A percentile compares a stretch with the other conserved stretches of the same genome.
Conservation (phyloP, 2,329 filamentous ascomycete species). For the Cladorrhinum sp. region DNA sequence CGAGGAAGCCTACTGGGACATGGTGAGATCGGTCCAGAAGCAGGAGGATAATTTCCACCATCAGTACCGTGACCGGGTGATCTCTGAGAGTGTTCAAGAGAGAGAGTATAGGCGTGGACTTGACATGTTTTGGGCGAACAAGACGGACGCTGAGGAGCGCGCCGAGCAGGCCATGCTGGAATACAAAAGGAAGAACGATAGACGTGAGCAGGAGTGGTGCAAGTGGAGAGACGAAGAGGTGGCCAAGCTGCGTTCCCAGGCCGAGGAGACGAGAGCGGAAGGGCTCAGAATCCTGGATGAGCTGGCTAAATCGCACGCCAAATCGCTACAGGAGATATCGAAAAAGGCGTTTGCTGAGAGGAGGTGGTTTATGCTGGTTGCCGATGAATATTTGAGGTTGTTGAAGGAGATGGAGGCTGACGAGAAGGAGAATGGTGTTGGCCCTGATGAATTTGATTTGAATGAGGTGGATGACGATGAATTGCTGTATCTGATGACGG, state of each 20-base stretch:
- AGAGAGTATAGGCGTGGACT: slow-evolving; percentile 42
- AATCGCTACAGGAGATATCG: slow-evolving; percentile 29
- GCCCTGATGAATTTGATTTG: background rate
- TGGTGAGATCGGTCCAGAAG: slow-evolving; percentile 32
- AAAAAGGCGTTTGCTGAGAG: slow-evolving; percentile 41
- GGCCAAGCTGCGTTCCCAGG: slow-evolving; percentile 33
- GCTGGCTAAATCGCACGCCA: slow-evolving; percentile 35
- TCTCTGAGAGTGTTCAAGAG: slow-evolving; percentile 43
- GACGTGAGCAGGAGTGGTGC: slow-evolving; percentile 40
- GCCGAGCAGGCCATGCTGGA: slow-evolving; percentile 34
- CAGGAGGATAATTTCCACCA: slow-evolving; percentile 35
- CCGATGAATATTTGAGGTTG: slow-evolving; percentile 43
- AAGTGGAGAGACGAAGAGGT: slow-evolving; percentile 41
- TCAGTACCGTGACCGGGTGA: slow-evolving; percentile 42
- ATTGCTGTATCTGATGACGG: background rate
- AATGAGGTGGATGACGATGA: background rate
- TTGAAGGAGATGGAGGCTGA: slow-evolving; percentile 40
- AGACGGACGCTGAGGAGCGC: slow-evolving; percentile 31
- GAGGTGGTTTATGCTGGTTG: slow-evolving; percentile 46
- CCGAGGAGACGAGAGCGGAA: slow-evolving; percentile 40
- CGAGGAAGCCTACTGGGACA: background rate
- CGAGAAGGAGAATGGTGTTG: slow-evolving; percentile 39
- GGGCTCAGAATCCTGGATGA: slow-evolving; percentile 34
- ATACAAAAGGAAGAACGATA: slow-evolving; percentile 41
- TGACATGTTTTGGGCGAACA: slow-evolving; percentile 37